phyloP scores from a whole-genome alignment of 768 basidiomycete genomes.

The Neoboletus magnificus region DNA sequence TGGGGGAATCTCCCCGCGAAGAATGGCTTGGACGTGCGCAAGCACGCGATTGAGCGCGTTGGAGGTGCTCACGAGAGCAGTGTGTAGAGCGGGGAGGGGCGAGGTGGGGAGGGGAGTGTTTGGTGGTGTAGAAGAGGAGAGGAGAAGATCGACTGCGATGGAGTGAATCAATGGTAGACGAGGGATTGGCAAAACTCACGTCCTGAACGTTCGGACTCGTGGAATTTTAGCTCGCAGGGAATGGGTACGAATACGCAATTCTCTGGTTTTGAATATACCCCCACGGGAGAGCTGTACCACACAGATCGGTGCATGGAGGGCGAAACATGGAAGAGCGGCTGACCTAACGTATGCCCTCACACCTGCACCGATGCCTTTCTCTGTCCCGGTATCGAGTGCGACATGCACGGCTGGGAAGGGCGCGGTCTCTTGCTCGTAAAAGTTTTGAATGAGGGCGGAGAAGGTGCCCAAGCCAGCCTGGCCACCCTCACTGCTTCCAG shows the following conservation, averaged over 20 bases:
- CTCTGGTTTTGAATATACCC: conserved; percentile 85
- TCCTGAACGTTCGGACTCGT: conserved; percentile 80
- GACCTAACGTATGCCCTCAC: conserved; percentile 88
- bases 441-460: conserved; percentile 96
- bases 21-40: conserved; percentile 76
- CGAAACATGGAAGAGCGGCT: conserved; percentile 15
- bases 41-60: conserved; percentile 84
- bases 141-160: conserved; percentile 71
- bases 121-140: conserved; percentile 46
- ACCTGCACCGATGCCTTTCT: conserved; percentile 59
- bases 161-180: conserved; percentile 4
- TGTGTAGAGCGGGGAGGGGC: conserved; percentile 51
- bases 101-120: conserved; percentile 40
- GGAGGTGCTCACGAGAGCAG: conserved; percentile 63
- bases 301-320: conserved; percentile 10
- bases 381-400: conserved; percentile 81
- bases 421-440: conserved; percentile 89
- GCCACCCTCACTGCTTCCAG: conserved; percentile 61
- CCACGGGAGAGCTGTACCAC: conserved; percentile 71
- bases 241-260: conserved; percentile 94
- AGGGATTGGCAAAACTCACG: conserved; percentile 47
- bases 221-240: conserved; percentile 80
- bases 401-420: conserved; percentile 90
- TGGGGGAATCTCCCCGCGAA: conserved; percentile 72
- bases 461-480: conserved; percentile 69